Percentiles rank a stretch among this genome's conserved stretches.
phyloP scores from a whole-genome alignment of 352 stramenopile species.

The Globisporangium cystogenes region DNA sequence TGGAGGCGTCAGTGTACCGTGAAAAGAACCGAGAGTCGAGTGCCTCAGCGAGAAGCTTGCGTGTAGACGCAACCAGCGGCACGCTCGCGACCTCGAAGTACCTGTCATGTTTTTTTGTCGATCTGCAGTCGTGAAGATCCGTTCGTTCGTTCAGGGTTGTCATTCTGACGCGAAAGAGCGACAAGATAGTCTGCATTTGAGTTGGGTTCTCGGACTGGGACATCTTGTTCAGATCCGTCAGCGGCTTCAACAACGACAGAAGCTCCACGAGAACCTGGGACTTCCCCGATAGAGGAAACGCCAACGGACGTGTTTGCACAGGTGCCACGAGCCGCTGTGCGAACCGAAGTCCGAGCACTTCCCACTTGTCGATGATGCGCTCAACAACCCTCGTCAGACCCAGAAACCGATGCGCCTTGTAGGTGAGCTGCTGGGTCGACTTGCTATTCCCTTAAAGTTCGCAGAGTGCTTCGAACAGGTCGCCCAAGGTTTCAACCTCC shows the following conservation, averaged over 20 bases:
- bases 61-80: neutral
- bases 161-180: neutral
- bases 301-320: neutral
- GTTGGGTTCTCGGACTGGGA: neutral
- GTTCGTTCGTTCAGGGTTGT: neutral
- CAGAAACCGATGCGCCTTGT: neutral
- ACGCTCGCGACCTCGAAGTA: neutral
- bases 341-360: neutral
- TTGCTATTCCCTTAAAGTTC: neutral
- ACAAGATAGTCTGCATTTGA: neutral
- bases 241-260: neutral
- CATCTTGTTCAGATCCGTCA: slow-evolving; percentile 2
- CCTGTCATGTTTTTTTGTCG: neutral
- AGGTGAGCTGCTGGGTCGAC: neutral
- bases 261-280: neutral
- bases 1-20: neutral
- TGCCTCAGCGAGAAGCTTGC: neutral
- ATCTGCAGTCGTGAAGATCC: neutral
- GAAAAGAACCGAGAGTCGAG: neutral
- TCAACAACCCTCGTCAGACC: neutral
- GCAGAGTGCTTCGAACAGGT: neutral
- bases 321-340: neutral
- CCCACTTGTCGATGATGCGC: neutral
- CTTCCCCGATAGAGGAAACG: slow-evolving; percentile 1
- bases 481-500: neutral